phyloP scores from a whole-genome alignment of 2,329 filamentous ascomycete genomes.

The Colletotrichum viniferum region DNA sequence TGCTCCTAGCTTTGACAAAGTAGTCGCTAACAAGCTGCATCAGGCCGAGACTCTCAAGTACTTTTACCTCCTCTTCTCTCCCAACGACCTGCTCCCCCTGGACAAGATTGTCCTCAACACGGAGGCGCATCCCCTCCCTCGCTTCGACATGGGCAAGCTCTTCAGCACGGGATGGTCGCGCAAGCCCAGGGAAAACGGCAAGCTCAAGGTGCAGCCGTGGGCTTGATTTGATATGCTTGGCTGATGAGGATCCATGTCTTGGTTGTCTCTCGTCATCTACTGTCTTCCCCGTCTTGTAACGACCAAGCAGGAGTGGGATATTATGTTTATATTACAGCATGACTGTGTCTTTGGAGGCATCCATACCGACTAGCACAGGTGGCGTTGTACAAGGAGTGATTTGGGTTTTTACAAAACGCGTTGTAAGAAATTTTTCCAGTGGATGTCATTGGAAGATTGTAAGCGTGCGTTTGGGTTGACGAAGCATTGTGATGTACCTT shows the following conservation, averaged over 20 bases:
- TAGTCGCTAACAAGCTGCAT: background rate
- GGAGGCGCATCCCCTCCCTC: conserved; percentile 88
- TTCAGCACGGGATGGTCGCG: conserved; percentile 84
- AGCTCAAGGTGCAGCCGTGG: conserved; percentile 28
- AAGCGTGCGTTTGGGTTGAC: background rate
- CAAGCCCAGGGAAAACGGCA: conserved; percentile 61
- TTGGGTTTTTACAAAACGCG: background rate
- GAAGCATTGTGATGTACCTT: background rate
- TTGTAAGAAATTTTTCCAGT: background rate
- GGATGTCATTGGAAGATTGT: background rate
- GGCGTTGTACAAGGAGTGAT: conserved; percentile 8
- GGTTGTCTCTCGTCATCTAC: background rate
- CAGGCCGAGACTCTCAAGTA: conserved; percentile 97
- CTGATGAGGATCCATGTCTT: background rate
- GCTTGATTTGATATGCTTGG: background rate
- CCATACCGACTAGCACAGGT: background rate
- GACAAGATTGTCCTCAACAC: conserved; percentile 94
- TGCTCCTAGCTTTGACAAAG: background rate
- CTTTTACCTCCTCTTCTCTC: conserved; percentile 92
- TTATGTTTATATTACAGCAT: conserved; percentile 14
- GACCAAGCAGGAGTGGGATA: background rate
- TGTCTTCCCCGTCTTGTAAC: background rate
- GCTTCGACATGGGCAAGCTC: conserved; percentile 79
- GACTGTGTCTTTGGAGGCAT: background rate
- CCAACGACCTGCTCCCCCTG: conserved; percentile 80